A percentile compares a stretch with the other conserved stretches of the same genome.
These are phyloP conservation scores for Neurospora sp. DNA, from an alignment of 2,329 filamentous ascomycete genomes.

Conservation along the genomic window DNA sequence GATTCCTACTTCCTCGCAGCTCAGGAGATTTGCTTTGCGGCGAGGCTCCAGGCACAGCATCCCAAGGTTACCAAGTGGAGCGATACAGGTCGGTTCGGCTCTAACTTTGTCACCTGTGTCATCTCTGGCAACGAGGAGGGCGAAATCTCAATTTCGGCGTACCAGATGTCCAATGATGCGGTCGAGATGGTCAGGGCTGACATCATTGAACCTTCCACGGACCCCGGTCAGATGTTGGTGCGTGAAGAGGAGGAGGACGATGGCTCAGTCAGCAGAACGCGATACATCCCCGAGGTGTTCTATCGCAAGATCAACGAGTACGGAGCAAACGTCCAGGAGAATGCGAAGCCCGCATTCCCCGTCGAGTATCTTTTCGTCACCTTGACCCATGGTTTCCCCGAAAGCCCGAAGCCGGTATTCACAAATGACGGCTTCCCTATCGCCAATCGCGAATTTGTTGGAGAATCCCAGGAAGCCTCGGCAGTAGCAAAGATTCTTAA, in stretches of 20 bases:
- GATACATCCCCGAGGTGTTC: conserved; percentile 97
- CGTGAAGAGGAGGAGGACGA: conserved; percentile 85
- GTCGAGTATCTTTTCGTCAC: conserved; percentile 96
- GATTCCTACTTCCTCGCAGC: conserved; percentile 94
- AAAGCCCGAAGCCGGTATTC: conserved; percentile 67
- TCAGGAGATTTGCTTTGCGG: conserved; percentile 81
- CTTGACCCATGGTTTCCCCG: conserved; percentile 91
- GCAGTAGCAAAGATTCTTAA: conserved; percentile 60
- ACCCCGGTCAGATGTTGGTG: conserved; percentile 89
- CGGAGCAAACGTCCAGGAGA: conserved; percentile 90
- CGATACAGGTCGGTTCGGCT: conserved; percentile 86
- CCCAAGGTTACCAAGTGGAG: conserved; percentile 95
- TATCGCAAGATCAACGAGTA: conserved; percentile 95
- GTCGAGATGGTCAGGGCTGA: conserved; percentile 96
- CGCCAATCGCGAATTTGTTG: conserved; percentile 82
- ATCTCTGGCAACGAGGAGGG: conserved; percentile 87
- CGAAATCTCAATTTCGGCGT: conserved; percentile 80
- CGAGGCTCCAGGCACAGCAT: conserved; percentile 77
- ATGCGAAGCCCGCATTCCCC: conserved; percentile 91
- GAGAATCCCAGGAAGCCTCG: conserved; percentile 72
- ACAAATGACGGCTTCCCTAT: conserved; percentile 69
- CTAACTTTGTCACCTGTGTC: conserved; percentile 94
- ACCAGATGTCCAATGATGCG: conserved; percentile 90
- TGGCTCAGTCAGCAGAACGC: conserved; percentile 53
- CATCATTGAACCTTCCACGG: conserved; percentile 88